phyloP scores from a whole-genome alignment of 192 early-diverging fungal genomes.

The Coemansia sp. region DNA sequence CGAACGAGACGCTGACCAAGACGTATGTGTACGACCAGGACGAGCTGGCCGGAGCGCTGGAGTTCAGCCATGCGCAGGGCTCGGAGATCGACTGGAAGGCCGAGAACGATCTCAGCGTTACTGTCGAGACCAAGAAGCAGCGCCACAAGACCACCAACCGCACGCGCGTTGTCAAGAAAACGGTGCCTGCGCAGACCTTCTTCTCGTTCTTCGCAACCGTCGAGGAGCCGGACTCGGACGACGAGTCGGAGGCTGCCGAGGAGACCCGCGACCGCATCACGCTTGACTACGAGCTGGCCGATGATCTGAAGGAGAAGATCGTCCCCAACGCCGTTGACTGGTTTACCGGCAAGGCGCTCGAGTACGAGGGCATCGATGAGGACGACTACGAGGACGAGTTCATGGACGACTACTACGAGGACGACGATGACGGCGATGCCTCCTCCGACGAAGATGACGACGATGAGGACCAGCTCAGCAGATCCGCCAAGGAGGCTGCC shows the following conservation, averaged over 20 bases:
- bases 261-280: slow-evolving; percentile 87
- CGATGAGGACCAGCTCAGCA: slow-evolving; percentile 43
- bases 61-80: slow-evolving; percentile 92
- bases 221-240: slow-evolving; percentile 73
- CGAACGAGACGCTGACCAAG: slow-evolving; percentile 85
- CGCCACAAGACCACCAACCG: slow-evolving; percentile 99
- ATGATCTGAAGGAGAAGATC: slow-evolving; percentile 98
- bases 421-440: slow-evolving; percentile 47
- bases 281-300: slow-evolving; percentile 94
- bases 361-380: slow-evolving; percentile 60
- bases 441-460: slow-evolving; percentile 42
- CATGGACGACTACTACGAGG: slow-evolving; percentile 50
- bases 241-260: slow-evolving; percentile 72
- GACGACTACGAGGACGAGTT: slow-evolving; percentile 45
- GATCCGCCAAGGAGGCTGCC: slow-evolving; percentile 51
- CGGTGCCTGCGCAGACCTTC: slow-evolving; percentile 95
- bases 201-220: slow-evolving; percentile 93
- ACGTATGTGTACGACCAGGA: slow-evolving; percentile 91
- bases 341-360: slow-evolving; percentile 97
- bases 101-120: slow-evolving; percentile 92
- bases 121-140: slow-evolving; percentile 97
- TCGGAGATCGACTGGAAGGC: slow-evolving; percentile 95
- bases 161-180: slow-evolving; percentile 96
- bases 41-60: slow-evolving; percentile 77
- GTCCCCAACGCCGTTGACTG: slow-evolving; percentile 96